Percentiles rank a stretch among this genome's conserved stretches.
Conservation (phyloP, 208 protist genomes). For the Jaenimonas drosophilae region DNA sequence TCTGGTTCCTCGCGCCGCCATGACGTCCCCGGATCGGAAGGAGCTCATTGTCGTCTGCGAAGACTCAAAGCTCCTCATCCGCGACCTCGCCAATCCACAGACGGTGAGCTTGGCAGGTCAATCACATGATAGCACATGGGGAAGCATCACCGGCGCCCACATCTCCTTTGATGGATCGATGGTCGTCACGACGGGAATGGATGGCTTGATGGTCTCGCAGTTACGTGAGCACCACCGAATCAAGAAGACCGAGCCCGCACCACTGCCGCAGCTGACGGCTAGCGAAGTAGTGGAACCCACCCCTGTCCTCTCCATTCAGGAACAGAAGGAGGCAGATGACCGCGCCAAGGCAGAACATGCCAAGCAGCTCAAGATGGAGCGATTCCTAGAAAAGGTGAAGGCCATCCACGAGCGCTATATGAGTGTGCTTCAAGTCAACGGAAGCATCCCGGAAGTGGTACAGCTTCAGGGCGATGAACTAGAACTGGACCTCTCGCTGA, state of each 20-base stretch:
- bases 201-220: constrained; percentile 88
- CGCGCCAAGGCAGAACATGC: constrained; percentile 31
- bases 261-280: background rate
- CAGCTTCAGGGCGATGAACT: constrained; percentile 57
- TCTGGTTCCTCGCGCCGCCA: constrained; percentile 22
- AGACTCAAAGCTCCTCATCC: constrained; percentile 7
- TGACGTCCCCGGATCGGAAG: constrained; percentile 11
- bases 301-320: constrained; percentile 68
- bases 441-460: constrained; percentile 17
- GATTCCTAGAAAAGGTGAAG: constrained; percentile 44
- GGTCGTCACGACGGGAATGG: constrained; percentile 77
- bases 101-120: constrained; percentile 18
- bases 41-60: constrained; percentile 11
- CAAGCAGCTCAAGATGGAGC: constrained; percentile 72
- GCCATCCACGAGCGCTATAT: constrained; percentile 51
- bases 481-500: constrained; percentile 82
- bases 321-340: constrained; percentile 92
- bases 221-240: constrained; percentile 10
- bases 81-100: background rate
- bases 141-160: constrained; percentile 36
- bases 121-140: constrained; percentile 79
- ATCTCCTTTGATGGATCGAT: constrained; percentile 81
- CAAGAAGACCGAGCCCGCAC: background rate
- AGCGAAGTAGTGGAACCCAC: constrained; percentile 9
- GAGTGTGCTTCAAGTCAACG: constrained; percentile 70